Evolutionary conservation across 768 basidiomycete species (phyloP), one percentile per base, ranked within the genome.

Genomic region (Mycena sanguinolenta): DNA sequence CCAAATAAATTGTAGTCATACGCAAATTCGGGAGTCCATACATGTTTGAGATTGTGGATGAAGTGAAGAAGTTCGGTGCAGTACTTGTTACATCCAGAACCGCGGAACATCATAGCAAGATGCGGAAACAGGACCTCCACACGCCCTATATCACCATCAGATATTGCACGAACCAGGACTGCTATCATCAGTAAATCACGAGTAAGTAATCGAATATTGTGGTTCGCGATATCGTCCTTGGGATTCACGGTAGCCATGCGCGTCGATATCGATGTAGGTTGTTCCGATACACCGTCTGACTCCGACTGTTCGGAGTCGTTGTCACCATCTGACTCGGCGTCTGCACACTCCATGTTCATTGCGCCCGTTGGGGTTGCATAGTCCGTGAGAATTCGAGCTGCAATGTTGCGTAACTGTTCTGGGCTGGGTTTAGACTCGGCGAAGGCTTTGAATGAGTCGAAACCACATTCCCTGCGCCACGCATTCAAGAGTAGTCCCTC

Each of bases 11-110:
- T n/a, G 19, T 46, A 21, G 19, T 34, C 32, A 4, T 27, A 64
- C 50, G 55, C 64, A 75, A 82, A 83, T 28, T 79, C 66, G 0
- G 77, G 75, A 0, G 78, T 80, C 82, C 82, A 84, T 0, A 83
- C 71, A 0, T 77, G 25, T 27, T 81, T 78, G 12, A 79, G 23
- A 27, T 65, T 65, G 7, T 44, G 23, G 16, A 39, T 39, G 39
- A 39, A 39, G 16, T 39, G 16, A 12, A 39, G 39, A 3, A 39
- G 10, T 17, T 65, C 64, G 2, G 55, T 49, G 39, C 42, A 58
- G n/a, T 65, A 65, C 30, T 65, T 65, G 44, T 65, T 65, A 42
- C 64, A 65, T 0, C 55, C 64, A 0, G 64, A 2, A 1, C 55
- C 64, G 2, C 64, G 54, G 19, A 58, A 65, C 64, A 65, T 65